Percentiles rank a stretch among this genome's conserved stretches.
These are phyloP conservation scores for Ogataea methanolica DNA, from an alignment of 805 yeast species.

Conservation along the genomic window DNA sequence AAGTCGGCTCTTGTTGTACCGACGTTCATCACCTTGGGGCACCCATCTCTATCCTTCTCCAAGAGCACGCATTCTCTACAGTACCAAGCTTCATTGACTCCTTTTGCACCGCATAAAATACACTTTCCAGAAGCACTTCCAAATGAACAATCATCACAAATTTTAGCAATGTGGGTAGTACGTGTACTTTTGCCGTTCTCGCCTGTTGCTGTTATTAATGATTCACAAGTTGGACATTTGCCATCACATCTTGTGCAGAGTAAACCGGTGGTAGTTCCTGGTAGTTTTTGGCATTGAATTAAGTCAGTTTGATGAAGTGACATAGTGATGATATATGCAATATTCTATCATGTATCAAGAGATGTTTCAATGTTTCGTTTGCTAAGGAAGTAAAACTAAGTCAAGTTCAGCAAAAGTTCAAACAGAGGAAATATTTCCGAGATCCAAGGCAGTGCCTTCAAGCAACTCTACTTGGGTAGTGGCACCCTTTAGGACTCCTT, in stretches of 20 bases:
- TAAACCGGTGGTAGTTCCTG: conserved; percentile 68
- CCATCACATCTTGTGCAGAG: conserved; percentile 89
- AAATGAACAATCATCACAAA: conserved; percentile 83
- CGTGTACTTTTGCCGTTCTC: conserved; percentile 45
- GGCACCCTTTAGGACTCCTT: too few relatives aligned
- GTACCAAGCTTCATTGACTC: conserved; percentile 69
- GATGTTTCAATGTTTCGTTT: too few relatives aligned
- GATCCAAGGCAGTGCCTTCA: neutral
- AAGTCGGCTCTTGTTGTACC: conserved; percentile 72
- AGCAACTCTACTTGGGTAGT: too few relatives aligned
- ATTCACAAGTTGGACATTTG: conserved; percentile 85
- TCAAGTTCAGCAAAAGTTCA: too few relatives aligned
- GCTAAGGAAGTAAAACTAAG: too few relatives aligned
- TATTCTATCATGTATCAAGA: too few relatives aligned
- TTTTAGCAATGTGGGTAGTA: conserved; percentile 40
- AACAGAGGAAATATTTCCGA: neutral
- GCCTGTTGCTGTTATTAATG: conserved; percentile 43
- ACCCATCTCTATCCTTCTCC: conserved; percentile 87
- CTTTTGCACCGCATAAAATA: conserved; percentile 61
- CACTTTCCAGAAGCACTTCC: conserved; percentile 64
- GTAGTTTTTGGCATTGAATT: conserved; percentile 77
- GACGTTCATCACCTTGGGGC: conserved; percentile 78
- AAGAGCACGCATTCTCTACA: conserved; percentile 78
- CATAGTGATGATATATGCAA: conserved; percentile 38
- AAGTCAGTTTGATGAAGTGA: conserved; percentile 87